Evolutionary conservation across 495 filamentous ascomycete species (phyloP).

Genomic region (Podospora fimiseda): DNA sequence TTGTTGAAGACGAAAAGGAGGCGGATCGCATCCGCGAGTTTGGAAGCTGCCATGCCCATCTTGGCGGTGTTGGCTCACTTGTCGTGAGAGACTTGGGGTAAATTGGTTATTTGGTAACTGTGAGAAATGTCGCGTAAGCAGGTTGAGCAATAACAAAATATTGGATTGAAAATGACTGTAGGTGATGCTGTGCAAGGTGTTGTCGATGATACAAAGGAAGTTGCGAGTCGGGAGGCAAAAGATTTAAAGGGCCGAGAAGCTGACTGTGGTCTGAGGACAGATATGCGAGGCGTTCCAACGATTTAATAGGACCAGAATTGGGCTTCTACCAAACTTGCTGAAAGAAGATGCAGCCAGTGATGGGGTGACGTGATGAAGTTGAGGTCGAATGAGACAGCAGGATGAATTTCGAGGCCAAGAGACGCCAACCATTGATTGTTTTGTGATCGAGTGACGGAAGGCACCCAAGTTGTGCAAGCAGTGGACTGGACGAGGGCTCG

Average conservation of each 20-base stretch:
- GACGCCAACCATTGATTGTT: slow-evolving; percentile 12
- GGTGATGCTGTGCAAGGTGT: not conserved
- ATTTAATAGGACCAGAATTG: slow-evolving; percentile 6
- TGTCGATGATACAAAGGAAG: slow-evolving; percentile 5
- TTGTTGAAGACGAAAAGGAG: slow-evolving; percentile 73
- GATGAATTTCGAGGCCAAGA: slow-evolving; percentile 3
- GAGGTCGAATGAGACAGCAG: slow-evolving; percentile 9
- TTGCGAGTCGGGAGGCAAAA: not conserved
- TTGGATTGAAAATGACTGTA: not conserved
- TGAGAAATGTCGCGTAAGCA: slow-evolving; percentile 12
- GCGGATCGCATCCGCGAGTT: slow-evolving; percentile 15
- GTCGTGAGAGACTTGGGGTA: slow-evolving; percentile 4
- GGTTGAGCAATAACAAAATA: not conserved
- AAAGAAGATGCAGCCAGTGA: slow-evolving; percentile 9
- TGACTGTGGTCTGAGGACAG: slow-evolving; percentile 26
- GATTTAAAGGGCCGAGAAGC: slow-evolving; percentile 10
- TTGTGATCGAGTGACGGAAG: slow-evolving; percentile 18
- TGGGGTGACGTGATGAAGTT: slow-evolving; percentile 8
- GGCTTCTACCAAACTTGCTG: slow-evolving; percentile 10
- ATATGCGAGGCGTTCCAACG: slow-evolving; percentile 19
- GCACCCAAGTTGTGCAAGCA: no score
- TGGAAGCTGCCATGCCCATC: slow-evolving; percentile 30
- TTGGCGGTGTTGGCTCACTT: slow-evolving; percentile 21
- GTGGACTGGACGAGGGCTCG: slow-evolving; percentile 6
- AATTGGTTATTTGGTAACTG: slow-evolving; percentile 8